Percentiles rank a stretch among this genome's conserved stretches.
Evolutionary conservation across 2,329 filamentous ascomycete species (phyloP).

Genomic region (Phaeosphaeriaceae sp.): DNA sequence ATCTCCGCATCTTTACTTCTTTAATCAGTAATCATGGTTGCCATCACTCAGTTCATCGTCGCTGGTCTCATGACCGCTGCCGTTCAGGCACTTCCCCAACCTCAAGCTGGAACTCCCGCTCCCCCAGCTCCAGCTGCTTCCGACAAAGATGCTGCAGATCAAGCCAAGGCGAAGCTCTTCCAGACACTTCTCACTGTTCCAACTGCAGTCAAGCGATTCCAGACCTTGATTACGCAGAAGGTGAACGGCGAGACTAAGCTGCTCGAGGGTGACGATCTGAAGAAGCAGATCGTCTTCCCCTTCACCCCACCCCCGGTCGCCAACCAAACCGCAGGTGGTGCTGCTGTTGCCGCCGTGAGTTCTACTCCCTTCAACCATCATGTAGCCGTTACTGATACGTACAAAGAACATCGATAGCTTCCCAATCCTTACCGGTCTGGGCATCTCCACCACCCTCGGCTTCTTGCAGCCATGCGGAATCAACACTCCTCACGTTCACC

Average conservation of each 20-base stretch:
- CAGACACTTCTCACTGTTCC: slow-evolving; percentile 40
- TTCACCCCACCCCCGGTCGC: slow-evolving; percentile 53
- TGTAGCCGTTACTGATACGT: slow-evolving; percentile 1
- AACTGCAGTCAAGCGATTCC: slow-evolving; percentile 49
- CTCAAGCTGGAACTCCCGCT: slow-evolving; percentile 13
- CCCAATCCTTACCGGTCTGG: slow-evolving; percentile 49
- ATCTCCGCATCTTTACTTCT: slow-evolving; percentile 26
- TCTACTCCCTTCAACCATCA: neutral
- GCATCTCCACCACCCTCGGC: slow-evolving; percentile 47
- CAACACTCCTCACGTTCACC: slow-evolving; percentile 58
- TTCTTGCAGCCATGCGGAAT: slow-evolving; percentile 55
- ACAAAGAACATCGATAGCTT: slow-evolving; percentile 48
- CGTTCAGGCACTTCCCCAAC: slow-evolving; percentile 40
- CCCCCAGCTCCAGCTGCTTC: slow-evolving; percentile 19
- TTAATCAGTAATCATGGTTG: slow-evolving; percentile 42
- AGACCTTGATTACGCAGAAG: slow-evolving; percentile 40
- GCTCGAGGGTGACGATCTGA: slow-evolving; percentile 39
- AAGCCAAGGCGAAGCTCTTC: slow-evolving; percentile 23
- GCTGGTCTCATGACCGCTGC: slow-evolving; percentile 40
- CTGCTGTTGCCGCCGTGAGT: slow-evolving; percentile 34
- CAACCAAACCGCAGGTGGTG: slow-evolving; percentile 62
- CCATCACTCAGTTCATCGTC: slow-evolving; percentile 43
- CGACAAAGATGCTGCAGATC: slow-evolving; percentile 19
- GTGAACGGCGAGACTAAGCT: slow-evolving; percentile 16
- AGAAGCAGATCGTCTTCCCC: slow-evolving; percentile 67